Evolutionary conservation across 371 early-diverging fungal genomes (phyloP).

Genomic region (Mortierella sp.): DNA sequence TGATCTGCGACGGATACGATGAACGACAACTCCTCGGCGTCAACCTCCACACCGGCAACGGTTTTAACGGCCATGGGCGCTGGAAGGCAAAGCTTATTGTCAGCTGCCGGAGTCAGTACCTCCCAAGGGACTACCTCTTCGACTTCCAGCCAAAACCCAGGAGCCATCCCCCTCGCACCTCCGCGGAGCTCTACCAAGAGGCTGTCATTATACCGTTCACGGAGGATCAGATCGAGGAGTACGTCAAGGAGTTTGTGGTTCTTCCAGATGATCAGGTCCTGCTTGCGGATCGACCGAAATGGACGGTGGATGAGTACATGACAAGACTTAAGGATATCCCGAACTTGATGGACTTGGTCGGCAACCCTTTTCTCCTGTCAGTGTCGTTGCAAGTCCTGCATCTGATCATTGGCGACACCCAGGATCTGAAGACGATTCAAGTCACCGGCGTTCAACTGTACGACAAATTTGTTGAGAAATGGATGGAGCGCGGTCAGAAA

Average conservation of each 20-base stretch:
- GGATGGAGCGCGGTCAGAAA: constrained; percentile 5
- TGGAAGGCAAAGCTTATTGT: constrained; percentile 20
- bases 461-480: constrained; percentile 7
- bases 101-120: constrained; percentile 23
- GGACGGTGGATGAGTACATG: not conserved
- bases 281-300: not conserved
- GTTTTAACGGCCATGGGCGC: constrained; percentile 5
- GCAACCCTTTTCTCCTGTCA: not conserved
- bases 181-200: constrained; percentile 7
- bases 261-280: not conserved
- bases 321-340: not conserved
- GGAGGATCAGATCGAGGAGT: constrained; percentile 15
- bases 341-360: constrained; percentile 5
- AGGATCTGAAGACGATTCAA: not conserved
- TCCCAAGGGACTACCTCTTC: not conserved
- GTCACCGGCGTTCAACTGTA: constrained; percentile 13
- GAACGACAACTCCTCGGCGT: not conserved
- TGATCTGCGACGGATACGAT: constrained; percentile 35
- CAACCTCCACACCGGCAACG: constrained; percentile 11
- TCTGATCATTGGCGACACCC: not conserved
- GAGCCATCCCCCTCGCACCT: not conserved
- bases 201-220: constrained; percentile 16
- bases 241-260: constrained; percentile 7
- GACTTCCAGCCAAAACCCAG: not conserved
- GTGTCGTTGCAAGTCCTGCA: not conserved